Percentiles rank a stretch among this genome's conserved stretches.
Evolutionary conservation across 768 basidiomycete genomes (phyloP).

Genomic region (Xerocomellus chrysenteron): DNA sequence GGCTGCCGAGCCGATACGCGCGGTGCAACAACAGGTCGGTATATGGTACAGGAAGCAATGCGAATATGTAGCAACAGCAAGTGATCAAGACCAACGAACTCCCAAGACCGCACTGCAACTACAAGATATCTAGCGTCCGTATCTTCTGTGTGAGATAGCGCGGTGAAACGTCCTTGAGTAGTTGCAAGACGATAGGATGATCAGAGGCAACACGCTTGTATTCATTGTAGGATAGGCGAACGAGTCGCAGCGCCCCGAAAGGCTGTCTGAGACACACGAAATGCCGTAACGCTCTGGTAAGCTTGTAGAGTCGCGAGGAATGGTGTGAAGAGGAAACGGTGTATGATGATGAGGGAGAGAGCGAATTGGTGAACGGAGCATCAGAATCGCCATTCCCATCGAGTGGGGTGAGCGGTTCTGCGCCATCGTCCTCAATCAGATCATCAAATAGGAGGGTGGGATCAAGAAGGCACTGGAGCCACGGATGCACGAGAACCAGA

Average conservation of each 20-base stretch:
- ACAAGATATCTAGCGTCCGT: background rate
- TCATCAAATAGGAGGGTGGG: background rate
- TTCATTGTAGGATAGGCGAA: background rate
- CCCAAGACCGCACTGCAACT: background rate
- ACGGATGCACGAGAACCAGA: background rate
- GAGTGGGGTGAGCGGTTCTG: background rate
- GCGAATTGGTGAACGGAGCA: background rate
- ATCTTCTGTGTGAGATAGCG: background rate
- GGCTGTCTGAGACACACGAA: background rate
- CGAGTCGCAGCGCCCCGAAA: slow-evolving; percentile 8
- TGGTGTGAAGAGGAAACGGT: background rate
- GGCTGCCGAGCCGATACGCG: background rate
- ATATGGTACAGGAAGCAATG: background rate
- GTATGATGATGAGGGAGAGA: background rate
- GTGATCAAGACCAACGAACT: no score
- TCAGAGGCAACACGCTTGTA: background rate
- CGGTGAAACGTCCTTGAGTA: background rate
- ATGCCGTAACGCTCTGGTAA: background rate
- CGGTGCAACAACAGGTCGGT: no score
- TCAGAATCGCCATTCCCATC: background rate
- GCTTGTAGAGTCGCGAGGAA: background rate
- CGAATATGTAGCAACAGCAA: no score
- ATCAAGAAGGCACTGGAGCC: background rate
- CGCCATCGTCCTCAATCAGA: background rate
- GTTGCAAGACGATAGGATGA: background rate